Conservation (phyloP, 2,329 filamentous ascomycete species). For the Samsoniella hepiali region DNA sequence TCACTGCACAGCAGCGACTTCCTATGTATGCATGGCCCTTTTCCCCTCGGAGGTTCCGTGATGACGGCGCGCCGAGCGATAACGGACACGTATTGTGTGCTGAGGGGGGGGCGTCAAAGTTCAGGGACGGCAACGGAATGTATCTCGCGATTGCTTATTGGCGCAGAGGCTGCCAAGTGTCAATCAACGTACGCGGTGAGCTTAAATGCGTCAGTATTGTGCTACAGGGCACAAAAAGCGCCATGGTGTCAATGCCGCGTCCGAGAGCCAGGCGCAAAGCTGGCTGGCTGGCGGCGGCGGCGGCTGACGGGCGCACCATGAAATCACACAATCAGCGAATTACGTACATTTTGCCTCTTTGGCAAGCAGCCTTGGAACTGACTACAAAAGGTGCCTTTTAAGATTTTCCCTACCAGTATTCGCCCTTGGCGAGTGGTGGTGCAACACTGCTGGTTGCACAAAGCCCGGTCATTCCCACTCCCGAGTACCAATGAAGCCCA, state of each 20-base stretch:
- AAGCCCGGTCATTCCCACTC: background rate
- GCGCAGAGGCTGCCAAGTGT: background rate
- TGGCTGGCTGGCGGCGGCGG: background rate
- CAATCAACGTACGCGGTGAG: too few species aligned
- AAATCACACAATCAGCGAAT: slow-evolving; percentile 1
- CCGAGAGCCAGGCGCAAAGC: background rate
- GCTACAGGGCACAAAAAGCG: background rate
- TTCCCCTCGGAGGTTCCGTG: background rate
- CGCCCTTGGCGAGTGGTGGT: too few species aligned
- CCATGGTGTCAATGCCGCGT: background rate
- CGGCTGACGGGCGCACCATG: slow-evolving; percentile 3
- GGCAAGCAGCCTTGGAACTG: too few species aligned
- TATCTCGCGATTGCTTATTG: background rate
- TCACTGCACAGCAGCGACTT: background rate
- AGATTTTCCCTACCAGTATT: too few species aligned
- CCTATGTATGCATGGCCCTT: background rate
- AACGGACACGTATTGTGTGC: too few species aligned
- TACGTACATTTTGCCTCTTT: background rate
- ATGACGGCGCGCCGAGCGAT: background rate
- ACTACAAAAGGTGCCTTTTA: too few species aligned
- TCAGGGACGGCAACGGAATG: background rate
- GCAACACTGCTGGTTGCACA: too few species aligned
- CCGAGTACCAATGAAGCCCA: background rate
- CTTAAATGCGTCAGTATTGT: background rate
- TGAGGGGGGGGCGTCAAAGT: too few species aligned